These are phyloP conservation scores for Leccinum fallax DNA, from an alignment of 1,284 basidiomycete genomes.

Conservation along the genomic window DNA sequence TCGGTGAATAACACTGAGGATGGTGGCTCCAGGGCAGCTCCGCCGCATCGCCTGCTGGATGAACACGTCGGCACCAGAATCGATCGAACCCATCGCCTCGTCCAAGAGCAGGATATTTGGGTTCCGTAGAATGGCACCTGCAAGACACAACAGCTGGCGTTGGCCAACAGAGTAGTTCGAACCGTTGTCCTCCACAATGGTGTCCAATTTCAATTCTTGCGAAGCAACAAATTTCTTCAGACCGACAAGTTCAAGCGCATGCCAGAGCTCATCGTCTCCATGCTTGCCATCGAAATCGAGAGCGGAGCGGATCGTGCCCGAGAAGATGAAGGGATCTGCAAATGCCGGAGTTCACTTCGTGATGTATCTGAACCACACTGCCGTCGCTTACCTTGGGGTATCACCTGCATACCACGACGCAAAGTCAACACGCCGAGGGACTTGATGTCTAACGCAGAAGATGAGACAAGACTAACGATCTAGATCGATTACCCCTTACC, in stretches of 20 bases:
- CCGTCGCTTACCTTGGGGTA: constrained; percentile 28
- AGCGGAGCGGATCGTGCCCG: constrained; percentile 33
- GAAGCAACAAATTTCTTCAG: constrained; percentile 28
- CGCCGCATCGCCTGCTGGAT: constrained; percentile 35
- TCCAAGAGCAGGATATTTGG: constrained; percentile 54
- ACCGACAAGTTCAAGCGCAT: constrained; percentile 36
- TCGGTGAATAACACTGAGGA: constrained; percentile 34
- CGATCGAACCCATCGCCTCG: constrained; percentile 43
- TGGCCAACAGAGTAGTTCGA: constrained; percentile 37
- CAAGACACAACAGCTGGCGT: constrained; percentile 34
- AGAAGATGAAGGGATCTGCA: constrained; percentile 36
- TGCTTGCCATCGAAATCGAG: constrained; percentile 31
- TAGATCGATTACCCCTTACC: constrained; percentile 16
- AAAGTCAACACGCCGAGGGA: constrained; percentile 33
- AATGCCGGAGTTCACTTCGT: neutral
- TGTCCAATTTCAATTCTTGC: constrained; percentile 33
- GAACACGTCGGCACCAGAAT: constrained; percentile 35
- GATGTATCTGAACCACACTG: neutral
- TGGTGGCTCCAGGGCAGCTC: constrained; percentile 32
- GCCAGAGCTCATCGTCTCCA: constrained; percentile 30
- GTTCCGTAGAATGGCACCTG: constrained; percentile 48
- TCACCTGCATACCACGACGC: constrained; percentile 33
- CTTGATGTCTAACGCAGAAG: constrained; percentile 24
- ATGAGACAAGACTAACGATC: neutral
- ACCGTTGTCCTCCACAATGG: constrained; percentile 32